phyloP scores from a whole-genome alignment of 176 grass and related monocot species.

The Raddia guianensis region DNA sequence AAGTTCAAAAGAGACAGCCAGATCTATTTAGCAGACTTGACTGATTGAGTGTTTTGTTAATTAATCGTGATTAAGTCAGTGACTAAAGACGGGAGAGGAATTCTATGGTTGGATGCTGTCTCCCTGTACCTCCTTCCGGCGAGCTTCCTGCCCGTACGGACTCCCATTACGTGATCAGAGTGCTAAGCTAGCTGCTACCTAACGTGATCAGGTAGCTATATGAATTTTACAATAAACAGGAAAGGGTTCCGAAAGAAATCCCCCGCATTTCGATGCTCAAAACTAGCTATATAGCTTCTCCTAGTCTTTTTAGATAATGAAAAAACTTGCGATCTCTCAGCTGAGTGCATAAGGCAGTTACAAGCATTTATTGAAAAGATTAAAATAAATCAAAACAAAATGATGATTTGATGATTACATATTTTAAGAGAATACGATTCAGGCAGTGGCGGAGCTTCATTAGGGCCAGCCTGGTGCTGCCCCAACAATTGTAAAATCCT shows the following conservation, averaged over 20 bases:
- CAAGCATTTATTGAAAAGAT: too few species aligned
- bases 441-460: too few species aligned
- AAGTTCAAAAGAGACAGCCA: not conserved
- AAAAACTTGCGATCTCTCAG: too few species aligned
- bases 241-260: not conserved
- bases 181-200: not conserved
- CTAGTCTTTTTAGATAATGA: too few species aligned
- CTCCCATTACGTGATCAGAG: not conserved
- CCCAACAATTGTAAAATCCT: too few species aligned
- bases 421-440: too few species aligned
- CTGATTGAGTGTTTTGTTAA: not conserved
- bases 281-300: not conserved
- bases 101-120: conserved; percentile 29
- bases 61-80: not conserved
- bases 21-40: not conserved
- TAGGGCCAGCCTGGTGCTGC: too few species aligned
- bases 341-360: too few species aligned
- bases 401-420: too few species aligned
- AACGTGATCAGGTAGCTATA: not conserved
- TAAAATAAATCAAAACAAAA: too few species aligned
- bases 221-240: not conserved
- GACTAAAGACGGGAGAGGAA: not conserved
- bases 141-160: conserved; percentile 32
- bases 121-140: not conserved
- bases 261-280: not conserved